These are phyloP conservation scores for Zizania latifolia DNA, from an alignment of 176 grass and related monocot species.

Conservation along the genomic window DNA sequence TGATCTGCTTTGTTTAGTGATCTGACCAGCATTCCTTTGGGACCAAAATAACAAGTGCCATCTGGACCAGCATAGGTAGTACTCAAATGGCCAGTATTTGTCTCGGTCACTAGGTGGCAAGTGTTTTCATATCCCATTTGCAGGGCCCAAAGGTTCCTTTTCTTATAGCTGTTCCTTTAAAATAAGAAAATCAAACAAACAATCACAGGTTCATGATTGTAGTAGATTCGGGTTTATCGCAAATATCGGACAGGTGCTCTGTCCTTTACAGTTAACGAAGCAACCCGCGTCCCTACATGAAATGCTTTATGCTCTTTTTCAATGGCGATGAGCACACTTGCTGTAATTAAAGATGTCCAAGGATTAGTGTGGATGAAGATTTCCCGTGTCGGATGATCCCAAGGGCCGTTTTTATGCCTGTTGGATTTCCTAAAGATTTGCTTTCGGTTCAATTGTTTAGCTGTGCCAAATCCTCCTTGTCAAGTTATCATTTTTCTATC, in stretches of 20 bases:
- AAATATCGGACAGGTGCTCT: not conserved
- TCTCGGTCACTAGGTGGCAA: not conserved
- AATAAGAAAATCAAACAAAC: slow-evolving; percentile 5
- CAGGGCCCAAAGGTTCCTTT: not conserved
- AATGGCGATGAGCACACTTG: not conserved
- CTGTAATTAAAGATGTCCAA: not conserved
- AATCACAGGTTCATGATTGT: not conserved
- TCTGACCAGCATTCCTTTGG: not conserved
- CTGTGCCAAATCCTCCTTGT: no score
- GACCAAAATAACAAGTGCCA: not conserved
- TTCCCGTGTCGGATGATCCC: not conserved
- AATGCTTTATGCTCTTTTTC: not conserved
- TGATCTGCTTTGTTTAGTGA: not conserved
- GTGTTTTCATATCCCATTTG: slow-evolving; percentile 20
- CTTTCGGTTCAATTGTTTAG: no score
- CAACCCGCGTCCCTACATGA: not conserved
- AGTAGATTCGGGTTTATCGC: slow-evolving; percentile 20
- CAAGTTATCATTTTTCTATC: no score
- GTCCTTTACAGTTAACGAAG: not conserved
- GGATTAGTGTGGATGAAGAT: not conserved
- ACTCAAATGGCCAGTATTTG: not conserved
- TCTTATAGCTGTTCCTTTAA: not conserved
- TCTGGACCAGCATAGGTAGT: not conserved
- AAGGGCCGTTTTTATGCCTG: not conserved
- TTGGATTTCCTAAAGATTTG: no score